phyloP scores from a whole-genome alignment of 108 stramenopile species.

The Discostella pseudostelligera region DNA sequence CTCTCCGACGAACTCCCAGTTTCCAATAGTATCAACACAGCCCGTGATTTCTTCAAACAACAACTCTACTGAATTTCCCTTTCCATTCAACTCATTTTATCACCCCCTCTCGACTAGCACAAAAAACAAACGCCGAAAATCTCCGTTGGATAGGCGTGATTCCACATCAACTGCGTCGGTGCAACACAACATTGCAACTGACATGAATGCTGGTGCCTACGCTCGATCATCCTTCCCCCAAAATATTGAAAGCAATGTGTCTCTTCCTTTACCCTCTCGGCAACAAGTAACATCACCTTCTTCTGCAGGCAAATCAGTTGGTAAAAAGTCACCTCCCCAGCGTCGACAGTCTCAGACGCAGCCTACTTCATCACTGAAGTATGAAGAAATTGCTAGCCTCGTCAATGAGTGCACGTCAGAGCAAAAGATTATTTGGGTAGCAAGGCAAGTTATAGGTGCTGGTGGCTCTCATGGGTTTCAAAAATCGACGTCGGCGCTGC shows the following conservation, averaged over 20 bases:
- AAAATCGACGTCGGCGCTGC: constrained; percentile 61
- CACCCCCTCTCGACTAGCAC: not conserved
- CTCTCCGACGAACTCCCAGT: not conserved
- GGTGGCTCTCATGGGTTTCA: constrained; percentile 74
- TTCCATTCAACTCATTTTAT: not conserved
- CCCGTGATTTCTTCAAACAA: not conserved
- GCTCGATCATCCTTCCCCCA: not conserved
- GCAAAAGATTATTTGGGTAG: constrained; percentile 58
- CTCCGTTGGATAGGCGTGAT: too few relatives aligned
- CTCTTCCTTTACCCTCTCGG: constrained; percentile 2
- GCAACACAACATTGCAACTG: not conserved
- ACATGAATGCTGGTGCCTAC: not conserved
- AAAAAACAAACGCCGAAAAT: too few relatives aligned
- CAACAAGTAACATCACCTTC: not conserved
- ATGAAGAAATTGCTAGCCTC: constrained; percentile 32
- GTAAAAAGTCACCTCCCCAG: constrained; percentile 8
- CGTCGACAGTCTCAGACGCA: not conserved
- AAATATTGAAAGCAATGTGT: not conserved
- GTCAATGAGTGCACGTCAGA: constrained; percentile 48
- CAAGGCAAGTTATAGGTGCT: constrained; percentile 65
- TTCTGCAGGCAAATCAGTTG: constrained; percentile 7
- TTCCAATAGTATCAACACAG: not conserved
- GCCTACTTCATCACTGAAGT: constrained; percentile 18
- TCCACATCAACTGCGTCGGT: not conserved
- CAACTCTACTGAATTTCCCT: not conserved